Percentiles rank a stretch among this genome's conserved stretches.
These are phyloP conservation scores for Tinospora cordifolia DNA, from an alignment of 164 flowering plant species.

Conservation along the genomic window DNA sequence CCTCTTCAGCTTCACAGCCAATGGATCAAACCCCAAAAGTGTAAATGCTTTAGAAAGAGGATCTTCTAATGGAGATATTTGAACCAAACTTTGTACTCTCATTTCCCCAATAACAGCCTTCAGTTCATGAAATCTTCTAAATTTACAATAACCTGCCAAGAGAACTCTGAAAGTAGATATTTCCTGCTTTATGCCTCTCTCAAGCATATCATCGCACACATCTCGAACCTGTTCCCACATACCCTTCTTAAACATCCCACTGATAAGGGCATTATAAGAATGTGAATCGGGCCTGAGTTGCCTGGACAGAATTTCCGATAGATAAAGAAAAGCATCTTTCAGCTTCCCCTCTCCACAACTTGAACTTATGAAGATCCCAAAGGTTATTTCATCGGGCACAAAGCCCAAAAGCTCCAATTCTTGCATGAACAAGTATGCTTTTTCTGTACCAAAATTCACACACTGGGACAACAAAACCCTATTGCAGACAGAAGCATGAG, in stretches of 20 bases:
- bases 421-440: slow-evolving; percentile 39
- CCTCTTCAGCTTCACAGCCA: slow-evolving; percentile 54
- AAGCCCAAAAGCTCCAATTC: slow-evolving; percentile 55
- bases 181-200: slow-evolving; percentile 35
- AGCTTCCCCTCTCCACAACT: slow-evolving; percentile 60
- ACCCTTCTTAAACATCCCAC: slow-evolving; percentile 54
- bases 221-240: slow-evolving; percentile 50
- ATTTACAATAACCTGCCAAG: slow-evolving; percentile 82
- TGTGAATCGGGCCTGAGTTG: slow-evolving; percentile 42
- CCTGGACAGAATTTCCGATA: slow-evolving; percentile 60
- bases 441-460: slow-evolving; percentile 37
- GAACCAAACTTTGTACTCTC: slow-evolving; percentile 36
- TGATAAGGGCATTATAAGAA: slow-evolving; percentile 61
- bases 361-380: slow-evolving; percentile 60
- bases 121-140: slow-evolving; percentile 55
- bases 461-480: slow-evolving; percentile 48
- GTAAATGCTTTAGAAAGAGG: slow-evolving; percentile 49
- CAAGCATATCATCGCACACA: slow-evolving; percentile 61
- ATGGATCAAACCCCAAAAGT: slow-evolving; percentile 47
- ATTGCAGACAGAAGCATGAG: slow-evolving; percentile 45
- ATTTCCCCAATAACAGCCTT: slow-evolving; percentile 48
- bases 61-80: slow-evolving; percentile 40
- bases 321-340: slow-evolving; percentile 46
- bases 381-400: slow-evolving; percentile 55
- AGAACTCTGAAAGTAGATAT: slow-evolving; percentile 50